Evolutionary conservation across 2,329 filamentous ascomycete genomes (phyloP).

Genomic region (Neonectria punicea): DNA sequence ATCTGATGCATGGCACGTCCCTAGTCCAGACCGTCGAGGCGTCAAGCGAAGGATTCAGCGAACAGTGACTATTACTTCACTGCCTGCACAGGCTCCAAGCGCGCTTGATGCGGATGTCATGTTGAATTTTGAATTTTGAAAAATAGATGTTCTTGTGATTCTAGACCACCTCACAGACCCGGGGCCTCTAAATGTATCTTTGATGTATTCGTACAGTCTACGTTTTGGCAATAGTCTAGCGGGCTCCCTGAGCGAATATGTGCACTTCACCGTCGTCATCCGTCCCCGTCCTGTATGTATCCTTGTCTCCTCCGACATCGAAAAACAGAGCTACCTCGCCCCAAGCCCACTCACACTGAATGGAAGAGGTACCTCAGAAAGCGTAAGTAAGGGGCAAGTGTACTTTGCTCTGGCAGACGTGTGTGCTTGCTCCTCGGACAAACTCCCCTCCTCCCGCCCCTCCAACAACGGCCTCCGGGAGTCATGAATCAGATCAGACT

Average conservation of each 20-base stretch:
- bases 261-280: not conserved
- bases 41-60: not conserved
- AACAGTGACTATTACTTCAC: not conserved
- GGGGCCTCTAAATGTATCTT: not conserved
- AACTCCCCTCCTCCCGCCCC: constrained; percentile 1
- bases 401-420: not conserved
- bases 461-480: not conserved
- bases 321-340: not conserved
- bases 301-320: not conserved
- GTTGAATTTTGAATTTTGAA: not conserved
- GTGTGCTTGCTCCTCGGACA: not conserved
- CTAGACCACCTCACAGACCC: not conserved
- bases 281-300: not conserved
- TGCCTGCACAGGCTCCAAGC: not conserved
- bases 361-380: not conserved
- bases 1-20: not conserved
- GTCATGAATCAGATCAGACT: not conserved
- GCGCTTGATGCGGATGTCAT: constrained; percentile 8
- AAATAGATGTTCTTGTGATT: not conserved
- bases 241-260: constrained; percentile 3
- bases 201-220: not conserved
- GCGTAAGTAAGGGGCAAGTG: not conserved
- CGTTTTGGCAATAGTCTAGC: not conserved
- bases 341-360: not conserved
- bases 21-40: not conserved